Base-by-base conservation (phyloP, 768 basidiomycete species). In the Inosperma sp. region DNA sequence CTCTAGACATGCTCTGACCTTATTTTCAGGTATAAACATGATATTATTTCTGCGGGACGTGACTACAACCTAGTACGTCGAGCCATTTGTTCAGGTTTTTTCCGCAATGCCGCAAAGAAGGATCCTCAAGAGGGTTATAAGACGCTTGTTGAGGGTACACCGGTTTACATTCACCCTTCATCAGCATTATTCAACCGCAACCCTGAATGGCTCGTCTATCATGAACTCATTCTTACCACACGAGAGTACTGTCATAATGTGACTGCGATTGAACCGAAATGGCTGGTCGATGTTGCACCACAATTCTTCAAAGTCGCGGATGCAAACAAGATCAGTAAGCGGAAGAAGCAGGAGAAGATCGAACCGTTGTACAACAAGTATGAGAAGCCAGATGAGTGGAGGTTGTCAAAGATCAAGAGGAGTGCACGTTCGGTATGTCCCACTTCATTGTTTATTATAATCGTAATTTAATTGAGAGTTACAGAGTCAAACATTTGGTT, bases 261-360 rank as follows among this genome's bases (percentile, higher is more conserved):
- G 36, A 95, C 93, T 0, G 90, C 92, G 1, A 80, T 99, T 53
- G 96, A 99, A 65, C 95, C 96, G 4, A 96, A 96, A 67, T 99
- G 95, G 96, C 81, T 98, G 7, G 89, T 93, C 14, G 94, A 99
- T 62, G 93, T 95, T 19, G 96, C 95, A 6, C 95, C 96, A 1
- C 93, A 94, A 53, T 97, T 96, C 78, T 99, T 98, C 86, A 91
- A 90, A 69, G 93, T 99, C 36, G 93, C 95, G 2, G 96, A 98
- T 68, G 88, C 83, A 47, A 94, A 93, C 73, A 97, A 96, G 70
- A 95, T 98, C 72, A 93, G 90, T 64, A 95, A 94, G 69, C 81
- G 93, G 58, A 97, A 96, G 77, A 83, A 79, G 68, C 87, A 93
- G 67, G 93, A 95, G 75, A 96, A 93, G 81, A 96, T 96, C 57